phyloP scores from a whole-genome alignment of 306 rosid species.

The Astragalus membranaceus region DNA sequence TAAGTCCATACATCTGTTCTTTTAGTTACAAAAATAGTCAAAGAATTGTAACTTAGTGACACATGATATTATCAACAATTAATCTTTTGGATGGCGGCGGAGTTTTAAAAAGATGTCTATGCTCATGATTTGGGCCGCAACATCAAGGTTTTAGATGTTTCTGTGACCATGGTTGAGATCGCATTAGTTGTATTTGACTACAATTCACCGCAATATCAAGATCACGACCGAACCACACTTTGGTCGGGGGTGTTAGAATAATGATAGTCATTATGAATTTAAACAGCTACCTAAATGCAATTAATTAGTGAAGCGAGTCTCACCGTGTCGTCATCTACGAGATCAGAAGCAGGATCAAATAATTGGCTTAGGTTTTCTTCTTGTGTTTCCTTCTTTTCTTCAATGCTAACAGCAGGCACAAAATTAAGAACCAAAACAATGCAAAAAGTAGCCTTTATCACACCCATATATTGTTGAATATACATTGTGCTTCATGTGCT shows the following conservation, averaged over 20 bases:
- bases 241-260: too few relatives aligned
- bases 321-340: conserved; percentile 56
- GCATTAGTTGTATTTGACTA: too few relatives aligned
- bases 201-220: too few relatives aligned
- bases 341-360: conserved; percentile 49
- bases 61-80: background rate
- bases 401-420: conserved; percentile 29
- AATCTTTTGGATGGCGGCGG: background rate
- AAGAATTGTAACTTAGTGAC: background rate
- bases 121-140: too few relatives aligned
- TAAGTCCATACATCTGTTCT: conserved; percentile 13
- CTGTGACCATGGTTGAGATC: too few relatives aligned
- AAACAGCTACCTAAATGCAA: background rate
- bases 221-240: too few relatives aligned
- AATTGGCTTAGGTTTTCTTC: conserved; percentile 43
- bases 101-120: too few relatives aligned
- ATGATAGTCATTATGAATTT: background rate
- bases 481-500: conserved; percentile 37
- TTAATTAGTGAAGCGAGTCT: conserved; percentile 28
- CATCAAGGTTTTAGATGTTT: too few relatives aligned
- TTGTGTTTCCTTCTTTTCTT: conserved; percentile 33
- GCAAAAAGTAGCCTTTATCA: conserved; percentile 43
- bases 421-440: conserved; percentile 46
- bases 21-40: background rate
- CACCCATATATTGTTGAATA: conserved; percentile 43